Evolutionary conservation across 1,284 basidiomycete species (phyloP).

Genomic region (Apiotrichum mycotoxinovorans): DNA sequence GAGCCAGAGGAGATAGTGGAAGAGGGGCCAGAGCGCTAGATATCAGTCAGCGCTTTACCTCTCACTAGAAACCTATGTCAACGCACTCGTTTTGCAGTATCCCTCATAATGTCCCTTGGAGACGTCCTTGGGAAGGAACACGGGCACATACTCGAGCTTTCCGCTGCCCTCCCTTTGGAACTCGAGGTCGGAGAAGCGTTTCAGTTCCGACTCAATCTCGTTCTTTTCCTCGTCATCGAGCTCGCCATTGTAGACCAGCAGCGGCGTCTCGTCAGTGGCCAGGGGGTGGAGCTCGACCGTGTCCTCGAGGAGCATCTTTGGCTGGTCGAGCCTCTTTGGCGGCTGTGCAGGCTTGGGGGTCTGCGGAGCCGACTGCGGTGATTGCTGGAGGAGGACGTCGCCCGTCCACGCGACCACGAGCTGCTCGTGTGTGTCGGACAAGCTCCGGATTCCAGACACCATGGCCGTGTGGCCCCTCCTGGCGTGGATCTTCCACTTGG

Average conservation of each 20-base stretch:
- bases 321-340: neutral
- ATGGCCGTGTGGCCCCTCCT: slow-evolving; percentile 92
- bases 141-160: slow-evolving; percentile 72
- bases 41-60: slow-evolving; percentile 4
- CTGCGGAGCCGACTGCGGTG: slow-evolving; percentile 5
- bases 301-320: slow-evolving; percentile 20
- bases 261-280: slow-evolving; percentile 12
- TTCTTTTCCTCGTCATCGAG: slow-evolving; percentile 61
- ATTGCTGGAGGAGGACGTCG: slow-evolving; percentile 59
- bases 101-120: slow-evolving; percentile 94
- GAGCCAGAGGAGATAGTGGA: slow-evolving; percentile 98
- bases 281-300: slow-evolving; percentile 22
- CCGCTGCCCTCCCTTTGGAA: slow-evolving; percentile 53
- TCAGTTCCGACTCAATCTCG: slow-evolving; percentile 62
- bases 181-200: slow-evolving; percentile 61
- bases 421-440: slow-evolving; percentile 80
- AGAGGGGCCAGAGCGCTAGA: slow-evolving; percentile 89
- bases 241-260: slow-evolving; percentile 55
- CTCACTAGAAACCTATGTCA: neutral
- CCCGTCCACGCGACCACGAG: slow-evolving; percentile 92
- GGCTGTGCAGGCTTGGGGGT: neutral
- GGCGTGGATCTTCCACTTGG: slow-evolving; percentile 70
- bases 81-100: slow-evolving; percentile 93
- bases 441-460: slow-evolving; percentile 85
- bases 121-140: slow-evolving; percentile 86